Conservation (phyloP, 306 rosid species). For the Luffa acutangula region DNA sequence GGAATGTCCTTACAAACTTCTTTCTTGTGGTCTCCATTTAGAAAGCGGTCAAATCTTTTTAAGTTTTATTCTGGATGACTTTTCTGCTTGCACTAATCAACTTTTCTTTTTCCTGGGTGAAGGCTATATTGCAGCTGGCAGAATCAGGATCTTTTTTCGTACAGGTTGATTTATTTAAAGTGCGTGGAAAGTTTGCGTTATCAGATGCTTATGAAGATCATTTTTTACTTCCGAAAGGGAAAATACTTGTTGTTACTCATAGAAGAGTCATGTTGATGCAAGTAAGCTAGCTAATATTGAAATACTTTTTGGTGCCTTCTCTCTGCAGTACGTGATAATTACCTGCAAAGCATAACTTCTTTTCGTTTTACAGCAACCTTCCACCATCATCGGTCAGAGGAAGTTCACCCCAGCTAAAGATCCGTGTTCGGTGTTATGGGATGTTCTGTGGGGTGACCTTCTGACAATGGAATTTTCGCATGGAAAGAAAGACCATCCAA, state of each 20-base stretch:
- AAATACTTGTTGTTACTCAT: constrained; percentile 69
- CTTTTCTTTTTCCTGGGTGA: constrained; percentile 28
- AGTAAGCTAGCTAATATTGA: constrained; percentile 34
- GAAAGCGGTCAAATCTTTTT: background rate
- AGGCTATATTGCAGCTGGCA: constrained; percentile 91
- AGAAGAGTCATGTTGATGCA: constrained; percentile 80
- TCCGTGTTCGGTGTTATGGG: constrained; percentile 92
- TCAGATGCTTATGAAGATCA: constrained; percentile 99
- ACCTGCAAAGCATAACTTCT: constrained; percentile 5
- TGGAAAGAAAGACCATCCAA: constrained; percentile 71
- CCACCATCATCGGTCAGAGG: constrained; percentile 72
- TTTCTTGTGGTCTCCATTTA: background rate
- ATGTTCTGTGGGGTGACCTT: constrained; percentile 75
- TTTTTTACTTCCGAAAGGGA: constrained; percentile 79
- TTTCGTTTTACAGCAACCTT: constrained; percentile 72
- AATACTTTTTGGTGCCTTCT: constrained; percentile 4
- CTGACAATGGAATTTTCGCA: constrained; percentile 58
- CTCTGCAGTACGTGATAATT: background rate
- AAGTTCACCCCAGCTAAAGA: constrained; percentile 95
- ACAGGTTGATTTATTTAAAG: constrained; percentile 96
- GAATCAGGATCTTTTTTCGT: constrained; percentile 95
- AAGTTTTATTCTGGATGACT: background rate
- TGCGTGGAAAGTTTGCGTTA: constrained; percentile 94
- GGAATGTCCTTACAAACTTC: background rate
- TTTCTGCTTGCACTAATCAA: background rate